These are phyloP conservation scores for Aspergillus indologenus DNA, from an alignment of 495 filamentous ascomycete species.

Conservation along the genomic window DNA sequence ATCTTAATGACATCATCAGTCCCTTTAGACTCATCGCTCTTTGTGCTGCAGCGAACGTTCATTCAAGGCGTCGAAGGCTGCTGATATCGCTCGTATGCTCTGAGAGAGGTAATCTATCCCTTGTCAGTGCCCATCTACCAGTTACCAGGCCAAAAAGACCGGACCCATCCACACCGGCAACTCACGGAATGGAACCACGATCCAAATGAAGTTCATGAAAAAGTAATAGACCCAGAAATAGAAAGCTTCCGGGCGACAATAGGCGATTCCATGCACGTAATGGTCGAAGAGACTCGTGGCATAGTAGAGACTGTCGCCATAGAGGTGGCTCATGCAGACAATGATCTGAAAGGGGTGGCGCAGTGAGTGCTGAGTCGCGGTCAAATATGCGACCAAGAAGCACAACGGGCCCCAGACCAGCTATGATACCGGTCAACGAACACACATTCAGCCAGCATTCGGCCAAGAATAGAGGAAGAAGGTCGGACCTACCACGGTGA, in stretches of 20 bases:
- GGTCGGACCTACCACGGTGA: conserved; percentile 76
- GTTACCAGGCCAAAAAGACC: too few relatives aligned
- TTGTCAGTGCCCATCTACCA: conserved; percentile 24
- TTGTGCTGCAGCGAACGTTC: conserved; percentile 36
- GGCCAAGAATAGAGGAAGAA: too few relatives aligned
- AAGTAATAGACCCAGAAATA: conserved; percentile 92
- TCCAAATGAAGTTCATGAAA: conserved; percentile 85
- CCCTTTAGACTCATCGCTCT: conserved; percentile 21
- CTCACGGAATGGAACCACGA: conserved; percentile 64
- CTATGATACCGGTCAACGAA: conserved; percentile 29
- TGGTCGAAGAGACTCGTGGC: conserved; percentile 71
- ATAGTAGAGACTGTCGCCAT: conserved; percentile 84
- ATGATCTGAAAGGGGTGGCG: conserved; percentile 71
- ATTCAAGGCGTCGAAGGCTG: conserved; percentile 43
- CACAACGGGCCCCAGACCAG: conserved; percentile 79
- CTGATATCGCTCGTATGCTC: conserved; percentile 47
- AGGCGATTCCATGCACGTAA: conserved; percentile 51
- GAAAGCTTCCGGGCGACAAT: conserved; percentile 71
- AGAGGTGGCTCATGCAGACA: conserved; percentile 77
- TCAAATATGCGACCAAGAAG: conserved; percentile 60
- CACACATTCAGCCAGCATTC: neutral
- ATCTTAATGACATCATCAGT: neutral
- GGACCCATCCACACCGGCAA: conserved; percentile 8
- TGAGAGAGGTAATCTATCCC: conserved; percentile 50
- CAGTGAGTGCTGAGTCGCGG: conserved; percentile 54